Evolutionary conservation across 2,329 filamentous ascomycete species (phyloP).

Genomic region (Fusarium algeriense): DNA sequence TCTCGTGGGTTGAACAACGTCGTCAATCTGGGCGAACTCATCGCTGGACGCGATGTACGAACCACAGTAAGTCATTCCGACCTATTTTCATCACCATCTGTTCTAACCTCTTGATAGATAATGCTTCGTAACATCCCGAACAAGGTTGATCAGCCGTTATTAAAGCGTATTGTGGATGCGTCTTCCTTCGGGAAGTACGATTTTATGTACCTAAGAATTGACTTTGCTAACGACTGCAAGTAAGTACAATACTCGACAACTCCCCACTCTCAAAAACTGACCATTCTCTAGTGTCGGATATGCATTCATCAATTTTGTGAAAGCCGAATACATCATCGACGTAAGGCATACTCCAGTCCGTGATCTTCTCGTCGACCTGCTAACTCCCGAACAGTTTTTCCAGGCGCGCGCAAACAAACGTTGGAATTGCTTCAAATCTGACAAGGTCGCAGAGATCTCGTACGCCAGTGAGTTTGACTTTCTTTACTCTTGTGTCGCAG

Average conservation of each 20-base stretch:
- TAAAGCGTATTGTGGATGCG: constrained; percentile 84
- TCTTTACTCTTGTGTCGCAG: fast-evolving
- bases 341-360: constrained; percentile 57
- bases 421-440: constrained; percentile 85
- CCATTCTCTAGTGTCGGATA: constrained; percentile 81
- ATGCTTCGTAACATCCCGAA: constrained; percentile 98
- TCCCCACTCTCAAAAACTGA: constrained; percentile 40
- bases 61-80: constrained; percentile 71
- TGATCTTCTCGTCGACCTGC: background rate
- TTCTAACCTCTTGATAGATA: constrained; percentile 65
- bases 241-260: constrained; percentile 57
- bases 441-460: constrained; percentile 89
- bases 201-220: constrained; percentile 94
- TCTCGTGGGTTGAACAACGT: constrained; percentile 62
- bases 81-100: background rate
- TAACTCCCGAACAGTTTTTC: constrained; percentile 70
- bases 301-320: constrained; percentile 90
- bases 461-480: constrained; percentile 82
- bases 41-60: constrained; percentile 76
- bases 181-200: constrained; percentile 87
- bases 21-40: constrained; percentile 58
- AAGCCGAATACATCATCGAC: constrained; percentile 80
- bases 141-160: constrained; percentile 80
- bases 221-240: constrained; percentile 88
- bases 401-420: constrained; percentile 76